Evolutionary conservation across 352 stramenopile genomes (phyloP), one percentile per base, ranked within the genome.

Genomic region (Phytophthora citrophthora): DNA sequence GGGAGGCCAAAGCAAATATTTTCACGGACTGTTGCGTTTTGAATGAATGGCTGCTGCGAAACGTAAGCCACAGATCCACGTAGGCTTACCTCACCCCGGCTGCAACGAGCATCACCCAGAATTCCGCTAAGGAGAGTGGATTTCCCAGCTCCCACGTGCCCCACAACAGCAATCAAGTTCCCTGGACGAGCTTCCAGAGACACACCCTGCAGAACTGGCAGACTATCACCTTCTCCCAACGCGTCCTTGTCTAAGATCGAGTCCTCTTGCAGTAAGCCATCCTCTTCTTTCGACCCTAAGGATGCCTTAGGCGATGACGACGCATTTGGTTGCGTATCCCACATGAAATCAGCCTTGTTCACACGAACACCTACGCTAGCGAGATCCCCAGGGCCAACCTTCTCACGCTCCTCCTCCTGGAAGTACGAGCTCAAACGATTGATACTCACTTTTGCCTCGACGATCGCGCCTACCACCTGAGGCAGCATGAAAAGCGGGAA

Each of bases 401-500:
- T 67, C 39, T 97, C 78, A 18, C 74, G 76, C 40, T 93, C 84
- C 9, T 81, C 72, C 49, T 79, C 79, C 27, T 83, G 56, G 31
- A 93, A 80, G 39, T 86, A 93, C 12, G 62, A 70, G 15, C 68
- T 66, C 20, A 93, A 64, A 26, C 84, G 82, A n/a, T 88, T 67
- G 54, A 89, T 23, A 76, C 78, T 90, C 36, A 91, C 83, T 46
- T 61, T 85, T 2, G 92, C 94, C 67, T 99, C 95, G 3, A 98
- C 89, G 43, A 98, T 86, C 24, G 83, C 90, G 68, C 99, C 98
- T 43, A 99, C 88, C 27, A 98, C 95, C 50, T 96, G 79, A 4
- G 97, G 97, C 4, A 99, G 71, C 82, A 98, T 98, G 56, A 97
- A 97, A 15, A 99, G 74, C n/a, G 97, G 97, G 76, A 99, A 99